Conservation (phyloP, 202 grass and related monocot species). For the Elaeis oleifera region DNA sequence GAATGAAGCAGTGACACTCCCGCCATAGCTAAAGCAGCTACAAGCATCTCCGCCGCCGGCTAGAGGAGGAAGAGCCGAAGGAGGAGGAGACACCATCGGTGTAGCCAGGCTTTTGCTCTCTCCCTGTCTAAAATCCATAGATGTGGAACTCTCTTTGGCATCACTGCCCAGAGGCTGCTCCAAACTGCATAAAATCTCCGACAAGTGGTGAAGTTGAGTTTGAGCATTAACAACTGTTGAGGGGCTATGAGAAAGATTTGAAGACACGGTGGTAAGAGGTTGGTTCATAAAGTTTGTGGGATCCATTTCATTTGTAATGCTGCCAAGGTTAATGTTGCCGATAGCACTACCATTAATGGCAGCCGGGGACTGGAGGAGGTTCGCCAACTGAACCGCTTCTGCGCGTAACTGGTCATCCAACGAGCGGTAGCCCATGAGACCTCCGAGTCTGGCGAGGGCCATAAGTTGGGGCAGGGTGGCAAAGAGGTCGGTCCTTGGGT, state of each 20-base stretch:
- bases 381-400: slow-evolving; percentile 17
- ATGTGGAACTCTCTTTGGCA: not conserved
- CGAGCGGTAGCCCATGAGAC: not conserved
- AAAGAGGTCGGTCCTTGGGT: slow-evolving; percentile 10
- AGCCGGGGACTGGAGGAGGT: slow-evolving; percentile 3
- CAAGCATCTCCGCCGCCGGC: slow-evolving; percentile 15
- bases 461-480: slow-evolving; percentile 19
- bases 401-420: slow-evolving; percentile 3
- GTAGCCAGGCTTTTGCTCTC: not conserved
- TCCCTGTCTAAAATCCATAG: not conserved
- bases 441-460: slow-evolving; percentile 20
- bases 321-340: not conserved
- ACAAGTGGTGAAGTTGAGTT: not conserved
- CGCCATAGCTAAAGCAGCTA: slow-evolving; percentile 21
- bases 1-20: slow-evolving; percentile 13
- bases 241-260: not conserved
- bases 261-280: not conserved
- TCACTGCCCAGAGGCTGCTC: not conserved
- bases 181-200: slow-evolving; percentile 2
- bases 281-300: not conserved
- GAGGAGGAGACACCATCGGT: slow-evolving; percentile 14
- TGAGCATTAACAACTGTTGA: not conserved
- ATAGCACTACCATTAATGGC: not conserved
- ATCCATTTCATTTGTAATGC: not conserved
- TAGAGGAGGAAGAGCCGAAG: not conserved